Percentiles rank a stretch among this genome's conserved stretches.
phyloP scores from a whole-genome alignment of 805 yeast species.

The Huiozyma naganishii region DNA sequence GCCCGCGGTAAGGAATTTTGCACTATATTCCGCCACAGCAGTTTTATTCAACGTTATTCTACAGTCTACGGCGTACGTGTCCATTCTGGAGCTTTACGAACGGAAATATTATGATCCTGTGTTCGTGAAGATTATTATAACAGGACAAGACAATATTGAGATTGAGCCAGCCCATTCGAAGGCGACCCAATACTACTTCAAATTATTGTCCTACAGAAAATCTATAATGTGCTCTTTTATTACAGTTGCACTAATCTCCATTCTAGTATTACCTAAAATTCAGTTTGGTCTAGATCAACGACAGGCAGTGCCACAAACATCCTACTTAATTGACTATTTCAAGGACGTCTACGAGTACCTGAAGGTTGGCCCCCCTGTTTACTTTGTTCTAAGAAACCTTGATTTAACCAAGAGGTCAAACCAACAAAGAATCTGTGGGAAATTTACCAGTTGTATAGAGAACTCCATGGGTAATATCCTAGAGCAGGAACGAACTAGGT shows the following conservation, averaged over 20 bases:
- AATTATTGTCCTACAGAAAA: conserved; percentile 40
- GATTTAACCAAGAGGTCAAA: conserved; percentile 49
- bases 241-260: conserved; percentile 54
- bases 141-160: conserved; percentile 4
- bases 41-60: conserved; percentile 63
- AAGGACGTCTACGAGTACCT: conserved; percentile 61
- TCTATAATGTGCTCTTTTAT: conserved; percentile 46
- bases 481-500: conserved; percentile 73
- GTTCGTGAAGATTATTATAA: background rate
- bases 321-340: conserved; percentile 75
- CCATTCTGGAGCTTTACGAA: conserved; percentile 42
- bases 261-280: conserved; percentile 58
- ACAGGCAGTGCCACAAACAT: conserved; percentile 72
- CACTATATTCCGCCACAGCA: conserved; percentile 82
- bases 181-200: conserved; percentile 38
- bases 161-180: conserved; percentile 1
- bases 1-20: conserved; percentile 96
- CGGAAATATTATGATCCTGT: background rate
- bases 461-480: conserved; percentile 69
- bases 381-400: conserved; percentile 63
- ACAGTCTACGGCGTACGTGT: conserved; percentile 73
- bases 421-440: conserved; percentile 77
- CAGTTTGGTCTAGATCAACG: conserved; percentile 82
- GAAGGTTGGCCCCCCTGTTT: conserved; percentile 86
- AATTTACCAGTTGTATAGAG: conserved; percentile 74